Base-by-base conservation (phyloP, 2,329 filamentous ascomycete genomes). In the Metarhizium album region DNA sequence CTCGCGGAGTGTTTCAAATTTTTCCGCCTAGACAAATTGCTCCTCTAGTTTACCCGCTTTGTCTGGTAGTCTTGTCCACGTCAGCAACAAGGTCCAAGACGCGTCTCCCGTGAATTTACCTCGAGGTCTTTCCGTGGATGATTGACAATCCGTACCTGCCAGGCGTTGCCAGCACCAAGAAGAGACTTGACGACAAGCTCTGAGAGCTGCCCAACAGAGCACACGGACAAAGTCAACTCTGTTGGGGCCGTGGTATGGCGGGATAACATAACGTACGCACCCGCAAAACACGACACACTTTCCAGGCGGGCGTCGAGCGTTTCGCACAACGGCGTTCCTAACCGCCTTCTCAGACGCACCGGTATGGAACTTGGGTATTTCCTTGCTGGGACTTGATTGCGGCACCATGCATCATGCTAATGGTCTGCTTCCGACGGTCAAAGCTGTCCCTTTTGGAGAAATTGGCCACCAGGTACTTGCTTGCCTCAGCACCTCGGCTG, bases 251-350 rank as follows among this genome's bases (percentile, higher is more conserved):
- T 24, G 37, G 6, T 29, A 29, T 29, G n/a, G n/a, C 27, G 27
- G 35, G 35, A 16, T 5, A 40, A n/a, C 37, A 40, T 7, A 11
- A n/a, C n/a, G 7, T 7, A 48, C 54, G 54, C 18, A 57, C 58
- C 52, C 48, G 53, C 18, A 60, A 46, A 29, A 54, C 53, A 35
- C 55, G 55, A 51, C 59, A 59, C 11, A 64, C 59, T 23, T 57
- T 56, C 55, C 20, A 64, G 51, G 18, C 62, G 59, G 14, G 49
- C 53, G 48, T 46, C 48, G 45, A 64, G 58, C 38, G 57, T 54
- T 40, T 45, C 35, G 50, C 60, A 62, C 51, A 59, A n/a, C n/a
- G n/a, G n/a, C n/a, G 56, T 55, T 64, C 62, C 62, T 60, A 64
- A 23, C 55, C 56, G 46, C 61, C 60, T 42, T 63, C 60, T 46